phyloP scores from a whole-genome alignment of 176 grass and related monocot genomes.

The Bothriochloa decipiens region DNA sequence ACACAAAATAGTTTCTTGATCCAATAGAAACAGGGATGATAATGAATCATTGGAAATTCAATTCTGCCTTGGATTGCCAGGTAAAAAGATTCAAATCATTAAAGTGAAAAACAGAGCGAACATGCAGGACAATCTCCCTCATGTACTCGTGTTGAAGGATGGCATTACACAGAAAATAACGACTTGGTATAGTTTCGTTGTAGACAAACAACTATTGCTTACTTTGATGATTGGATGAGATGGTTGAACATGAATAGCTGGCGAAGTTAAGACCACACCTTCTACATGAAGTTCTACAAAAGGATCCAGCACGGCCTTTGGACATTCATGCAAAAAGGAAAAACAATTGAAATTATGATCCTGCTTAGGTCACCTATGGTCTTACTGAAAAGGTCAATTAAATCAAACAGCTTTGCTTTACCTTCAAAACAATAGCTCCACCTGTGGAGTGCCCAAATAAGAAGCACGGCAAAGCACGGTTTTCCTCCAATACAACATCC shows the following conservation, averaged over 20 bases:
- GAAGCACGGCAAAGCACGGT: constrained; percentile 69
- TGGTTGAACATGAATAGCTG: constrained; percentile 80
- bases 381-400: constrained; percentile 11
- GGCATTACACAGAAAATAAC: neutral
- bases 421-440: constrained; percentile 95
- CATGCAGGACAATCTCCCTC: constrained; percentile 3
- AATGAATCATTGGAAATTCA: constrained; percentile 7
- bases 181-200: neutral
- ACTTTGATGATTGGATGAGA: constrained; percentile 84
- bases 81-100: neutral
- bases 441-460: constrained; percentile 95
- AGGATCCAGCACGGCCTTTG: constrained; percentile 80
- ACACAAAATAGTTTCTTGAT: neutral
- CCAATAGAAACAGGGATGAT: constrained; percentile 15
- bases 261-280: constrained; percentile 86
- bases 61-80: neutral
- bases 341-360: constrained; percentile 18
- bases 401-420: constrained; percentile 35
- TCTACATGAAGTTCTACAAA: constrained; percentile 63
- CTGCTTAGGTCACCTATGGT: neutral
- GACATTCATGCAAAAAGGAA: constrained; percentile 33
- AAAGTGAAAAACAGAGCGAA: constrained; percentile 14
- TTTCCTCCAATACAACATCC: constrained; percentile 69
- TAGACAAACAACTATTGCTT: constrained; percentile 31
- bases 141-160: neutral